Evolutionary conservation across 2,329 filamentous ascomycete genomes (phyloP).

Genomic region (Fusarium falciforme): DNA sequence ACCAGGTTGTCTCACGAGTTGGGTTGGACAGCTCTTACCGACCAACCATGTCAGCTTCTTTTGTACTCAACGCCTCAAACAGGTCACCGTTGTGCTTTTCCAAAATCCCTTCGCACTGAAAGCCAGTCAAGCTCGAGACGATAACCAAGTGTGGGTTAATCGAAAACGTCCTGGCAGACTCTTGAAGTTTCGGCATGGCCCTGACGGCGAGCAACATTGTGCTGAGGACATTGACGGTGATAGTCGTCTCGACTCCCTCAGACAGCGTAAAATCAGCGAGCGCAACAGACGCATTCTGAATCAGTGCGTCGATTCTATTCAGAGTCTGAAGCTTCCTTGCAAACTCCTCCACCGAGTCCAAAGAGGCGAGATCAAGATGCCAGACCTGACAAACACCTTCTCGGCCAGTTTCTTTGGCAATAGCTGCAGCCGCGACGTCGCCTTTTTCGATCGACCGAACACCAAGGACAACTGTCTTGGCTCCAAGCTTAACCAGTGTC

Average conservation of each 20-base stretch:
- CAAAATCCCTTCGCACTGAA: not conserved
- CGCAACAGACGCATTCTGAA: conserved; percentile 53
- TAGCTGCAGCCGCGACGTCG: not conserved
- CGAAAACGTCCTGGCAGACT: conserved; percentile 48
- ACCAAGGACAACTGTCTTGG: not conserved
- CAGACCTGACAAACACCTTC: conserved; percentile 10
- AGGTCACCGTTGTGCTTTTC: not conserved
- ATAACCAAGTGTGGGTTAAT: conserved; percentile 51
- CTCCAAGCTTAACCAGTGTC: not conserved
- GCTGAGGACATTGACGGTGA: conserved; percentile 60
- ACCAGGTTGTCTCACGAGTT: not conserved
- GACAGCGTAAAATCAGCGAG: conserved; percentile 28
- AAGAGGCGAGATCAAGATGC: conserved; percentile 7
- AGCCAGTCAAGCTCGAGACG: conserved; percentile 34
- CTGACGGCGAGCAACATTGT: conserved; percentile 57
- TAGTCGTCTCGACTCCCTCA: conserved; percentile 56
- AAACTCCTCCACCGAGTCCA: conserved; percentile 48
- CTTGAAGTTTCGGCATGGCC: conserved; percentile 56
- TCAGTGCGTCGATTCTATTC: conserved; percentile 55
- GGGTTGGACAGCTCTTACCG: not conserved
- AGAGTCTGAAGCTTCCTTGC: conserved; percentile 43
- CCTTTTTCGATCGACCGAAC: not conserved
- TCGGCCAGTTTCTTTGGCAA: not conserved
- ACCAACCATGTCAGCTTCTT: not conserved
- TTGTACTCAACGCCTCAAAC: not conserved